A percentile compares a stretch with the other conserved stretches of the same genome.
phyloP scores from a whole-genome alignment of 176 grass and related monocot genomes.

The Eragrostis nindensis region DNA sequence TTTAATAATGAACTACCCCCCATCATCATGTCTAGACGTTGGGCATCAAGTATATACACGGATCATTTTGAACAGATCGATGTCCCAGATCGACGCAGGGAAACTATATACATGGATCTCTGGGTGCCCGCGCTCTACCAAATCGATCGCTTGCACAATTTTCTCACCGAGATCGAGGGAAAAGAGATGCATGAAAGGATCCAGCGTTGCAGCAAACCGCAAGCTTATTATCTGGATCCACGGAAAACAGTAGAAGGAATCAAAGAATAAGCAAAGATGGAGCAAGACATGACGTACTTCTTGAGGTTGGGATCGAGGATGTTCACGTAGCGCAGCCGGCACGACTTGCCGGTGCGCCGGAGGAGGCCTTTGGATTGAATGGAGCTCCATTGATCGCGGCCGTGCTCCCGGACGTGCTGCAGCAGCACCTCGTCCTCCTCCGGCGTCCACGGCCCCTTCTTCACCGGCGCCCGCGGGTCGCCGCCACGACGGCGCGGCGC shows the following conservation, averaged over 20 bases:
- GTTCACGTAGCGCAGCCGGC: conserved; percentile 68
- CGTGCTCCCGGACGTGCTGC: conserved; percentile 52
- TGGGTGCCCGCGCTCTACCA: no score
- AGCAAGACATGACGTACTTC: conserved; percentile 25
- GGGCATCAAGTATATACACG: no score
- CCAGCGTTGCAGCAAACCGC: not conserved
- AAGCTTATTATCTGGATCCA: not conserved
- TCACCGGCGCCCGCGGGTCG: conserved; percentile 21
- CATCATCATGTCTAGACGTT: no score
- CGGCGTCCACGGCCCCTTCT: conserved; percentile 62
- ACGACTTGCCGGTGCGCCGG: conserved; percentile 56
- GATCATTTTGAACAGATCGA: no score
- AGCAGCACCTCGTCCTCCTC: conserved; percentile 65
- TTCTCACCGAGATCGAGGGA: not conserved
- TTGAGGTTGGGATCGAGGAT: conserved; percentile 58
- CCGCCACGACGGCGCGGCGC: not conserved
- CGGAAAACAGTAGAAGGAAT: no score
- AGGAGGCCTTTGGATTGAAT: conserved; percentile 57
- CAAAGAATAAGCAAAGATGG: not conserved
- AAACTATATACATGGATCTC: no score
- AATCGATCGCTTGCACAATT: no score
- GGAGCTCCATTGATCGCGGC: conserved; percentile 53
- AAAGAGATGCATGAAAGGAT: no score
- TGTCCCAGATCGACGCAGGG: no score
- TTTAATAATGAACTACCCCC: no score